Base-by-base conservation (phyloP, 305 asterid species). In the Fraxinus dipetala region DNA sequence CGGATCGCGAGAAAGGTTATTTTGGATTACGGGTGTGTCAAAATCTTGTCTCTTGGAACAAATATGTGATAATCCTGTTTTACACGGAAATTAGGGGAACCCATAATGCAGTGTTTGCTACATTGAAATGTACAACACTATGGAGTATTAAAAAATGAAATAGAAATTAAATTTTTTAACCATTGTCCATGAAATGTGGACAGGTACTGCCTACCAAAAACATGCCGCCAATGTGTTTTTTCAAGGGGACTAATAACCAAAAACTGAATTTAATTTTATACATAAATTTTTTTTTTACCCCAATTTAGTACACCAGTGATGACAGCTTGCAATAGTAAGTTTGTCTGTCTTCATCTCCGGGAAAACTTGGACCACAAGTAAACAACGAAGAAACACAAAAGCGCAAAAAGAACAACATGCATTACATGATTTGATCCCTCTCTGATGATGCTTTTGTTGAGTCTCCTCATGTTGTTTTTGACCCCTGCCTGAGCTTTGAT, bases 1-100 rank as follows among this genome's bases (percentile, higher is more conserved):
- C 3, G 98, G 93, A 85, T 95, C 94, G 11, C 31, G 1, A 31
- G 87, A 89, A 67, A 91, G 91, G 72, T 83, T 83, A 43, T 31
- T 83, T 85, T 85, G 89, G 85, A 90, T 83, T 75, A 90, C 31
- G 0, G 88, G 35, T 1, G 93, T 87, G 82, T 93, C n/a, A 92
- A 69, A 20, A 80, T 81, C 80, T 84, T 89, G 79, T 98, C 88
- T 79, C 35, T 85, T 18, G 91, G 63, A 14, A 92, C n/a, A 43
- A 43, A 11, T 43, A 43, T 43, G 4, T 11, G 54, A 43, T 11
- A 43, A 43, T 11, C 54, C 54, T 43, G 16, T 43, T 43, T 43
- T 43, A 43, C 54, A 43, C 54, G n/a, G 54, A 43, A 43, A 43
- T 11, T 43, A 43, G 0, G 54, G 54, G 54, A 11, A 43, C 54